Conservation (phyloP, 2,329 filamentous ascomycete species). For the Drechslera avenae region DNA sequence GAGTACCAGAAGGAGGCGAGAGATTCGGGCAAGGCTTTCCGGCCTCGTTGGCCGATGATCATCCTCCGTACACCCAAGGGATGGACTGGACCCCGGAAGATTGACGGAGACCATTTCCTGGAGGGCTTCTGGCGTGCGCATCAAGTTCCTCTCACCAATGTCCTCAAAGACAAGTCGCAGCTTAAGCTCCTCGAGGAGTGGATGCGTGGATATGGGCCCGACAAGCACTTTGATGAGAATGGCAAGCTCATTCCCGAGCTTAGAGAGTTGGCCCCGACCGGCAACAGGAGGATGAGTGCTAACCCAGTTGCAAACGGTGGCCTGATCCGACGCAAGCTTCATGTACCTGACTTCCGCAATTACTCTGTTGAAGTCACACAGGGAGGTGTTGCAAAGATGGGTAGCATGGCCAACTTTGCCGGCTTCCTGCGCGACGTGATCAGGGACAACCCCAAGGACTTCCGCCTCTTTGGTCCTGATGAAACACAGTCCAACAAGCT, state of each 20-base stretch:
- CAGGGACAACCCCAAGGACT: slow-evolving; percentile 66
- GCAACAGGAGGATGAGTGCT: slow-evolving; percentile 73
- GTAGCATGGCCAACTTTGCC: slow-evolving; percentile 74
- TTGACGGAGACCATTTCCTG: slow-evolving; percentile 69
- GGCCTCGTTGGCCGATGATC: slow-evolving; percentile 79
- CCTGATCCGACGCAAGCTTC: slow-evolving; percentile 67
- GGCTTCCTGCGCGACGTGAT: slow-evolving; percentile 71
- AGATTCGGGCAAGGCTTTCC: slow-evolving; percentile 69
- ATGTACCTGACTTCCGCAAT: slow-evolving; percentile 71
- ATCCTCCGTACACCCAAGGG: slow-evolving; percentile 78
- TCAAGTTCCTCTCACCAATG: slow-evolving; percentile 76
- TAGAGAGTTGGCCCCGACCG: slow-evolving; percentile 67
- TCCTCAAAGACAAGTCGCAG: slow-evolving; percentile 67
- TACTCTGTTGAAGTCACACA: slow-evolving; percentile 68
- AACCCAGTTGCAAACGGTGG: slow-evolving; percentile 79
- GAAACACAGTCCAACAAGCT: slow-evolving; percentile 85
- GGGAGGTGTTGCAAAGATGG: slow-evolving; percentile 61
- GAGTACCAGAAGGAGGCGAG: slow-evolving; percentile 73
- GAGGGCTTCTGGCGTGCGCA: slow-evolving; percentile 81
- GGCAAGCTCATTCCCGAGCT: slow-evolving; percentile 69
- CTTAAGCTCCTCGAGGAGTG: slow-evolving; percentile 73
- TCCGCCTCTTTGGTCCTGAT: slow-evolving; percentile 78
- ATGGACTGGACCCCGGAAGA: slow-evolving; percentile 75
- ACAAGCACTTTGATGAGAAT: slow-evolving; percentile 68
- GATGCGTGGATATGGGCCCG: slow-evolving; percentile 78